Conservation (phyloP, 2,329 filamentous ascomycete species). For the Phialophora tarda region DNA sequence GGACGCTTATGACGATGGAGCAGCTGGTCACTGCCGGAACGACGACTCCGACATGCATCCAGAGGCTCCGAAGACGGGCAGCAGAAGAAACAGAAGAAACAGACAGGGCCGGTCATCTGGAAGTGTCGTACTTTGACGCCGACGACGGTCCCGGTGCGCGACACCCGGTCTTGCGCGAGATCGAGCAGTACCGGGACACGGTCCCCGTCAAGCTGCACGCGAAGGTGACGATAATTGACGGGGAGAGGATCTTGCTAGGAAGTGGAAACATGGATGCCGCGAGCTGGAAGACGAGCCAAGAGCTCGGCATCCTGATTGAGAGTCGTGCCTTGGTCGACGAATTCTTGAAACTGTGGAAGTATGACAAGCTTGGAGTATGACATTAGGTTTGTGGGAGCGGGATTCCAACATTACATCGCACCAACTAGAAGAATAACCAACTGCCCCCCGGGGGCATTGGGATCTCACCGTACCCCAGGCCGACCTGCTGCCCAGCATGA, state of each 20-base stretch:
- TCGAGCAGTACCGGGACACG: constrained; percentile 16
- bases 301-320: constrained; percentile 70
- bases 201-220: constrained; percentile 67
- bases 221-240: constrained; percentile 77
- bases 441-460: no score
- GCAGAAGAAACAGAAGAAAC: constrained; percentile 19
- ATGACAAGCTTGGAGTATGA: constrained; percentile 17
- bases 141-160: not conserved
- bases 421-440: not conserved
- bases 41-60: constrained; percentile 70
- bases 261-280: constrained; percentile 85
- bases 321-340: constrained; percentile 47
- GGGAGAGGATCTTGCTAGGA: constrained; percentile 70
- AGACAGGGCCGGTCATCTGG: constrained; percentile 24
- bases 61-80: constrained; percentile 39
- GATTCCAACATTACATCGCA: not conserved
- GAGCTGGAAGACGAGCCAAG: constrained; percentile 86
- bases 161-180: not conserved
- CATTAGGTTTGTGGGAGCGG: not conserved
- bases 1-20: constrained; percentile 75
- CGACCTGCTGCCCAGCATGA: not conserved
- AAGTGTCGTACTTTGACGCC: constrained; percentile 38
- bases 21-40: constrained; percentile 81
- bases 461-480: no score
- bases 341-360: constrained; percentile 39